A percentile compares a stretch with the other conserved stretches of the same genome.
Conservation (phyloP, 805 yeast genomes). For the Barnettozyma wickerhamii region DNA sequence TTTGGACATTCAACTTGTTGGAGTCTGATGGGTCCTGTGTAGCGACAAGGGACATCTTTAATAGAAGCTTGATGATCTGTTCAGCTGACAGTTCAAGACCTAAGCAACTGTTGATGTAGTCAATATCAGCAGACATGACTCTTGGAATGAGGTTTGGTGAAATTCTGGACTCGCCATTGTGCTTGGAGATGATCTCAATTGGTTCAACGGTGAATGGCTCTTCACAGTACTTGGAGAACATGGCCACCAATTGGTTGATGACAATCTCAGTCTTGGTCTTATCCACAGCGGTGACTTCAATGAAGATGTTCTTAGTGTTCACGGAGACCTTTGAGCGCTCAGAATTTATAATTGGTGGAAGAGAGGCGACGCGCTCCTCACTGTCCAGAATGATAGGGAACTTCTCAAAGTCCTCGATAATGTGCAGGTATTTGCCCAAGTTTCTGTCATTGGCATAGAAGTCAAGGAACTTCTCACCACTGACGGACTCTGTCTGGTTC, state of each 20-base stretch:
- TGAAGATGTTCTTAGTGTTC: slow-evolving; percentile 81
- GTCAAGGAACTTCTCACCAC: slow-evolving; percentile 78
- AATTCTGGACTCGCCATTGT: slow-evolving; percentile 68
- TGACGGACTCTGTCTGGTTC: slow-evolving; percentile 64
- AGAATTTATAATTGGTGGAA: slow-evolving; percentile 97
- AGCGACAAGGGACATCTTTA: slow-evolving; percentile 79
- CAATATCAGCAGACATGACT: slow-evolving; percentile 65
- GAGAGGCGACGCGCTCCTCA: slow-evolving; percentile 71
- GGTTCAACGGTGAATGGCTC: slow-evolving; percentile 88
- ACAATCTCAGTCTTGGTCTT: slow-evolving; percentile 92
- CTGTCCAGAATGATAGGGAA: slow-evolving; percentile 87
- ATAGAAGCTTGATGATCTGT: slow-evolving; percentile 63
- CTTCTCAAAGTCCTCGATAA: slow-evolving; percentile 83
- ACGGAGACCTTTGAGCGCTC: slow-evolving; percentile 84
- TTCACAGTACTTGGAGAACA: slow-evolving; percentile 87
- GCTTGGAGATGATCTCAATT: slow-evolving; percentile 76
- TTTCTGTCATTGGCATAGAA: slow-evolving; percentile 90
- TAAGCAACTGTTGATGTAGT: slow-evolving; percentile 86
- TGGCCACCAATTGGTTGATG: slow-evolving; percentile 86
- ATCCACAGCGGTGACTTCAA: slow-evolving; percentile 95
- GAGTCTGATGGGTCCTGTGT: slow-evolving; percentile 41
- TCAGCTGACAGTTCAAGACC: slow-evolving; percentile 73
- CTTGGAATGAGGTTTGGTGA: slow-evolving; percentile 73
- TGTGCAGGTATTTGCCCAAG: slow-evolving; percentile 81
- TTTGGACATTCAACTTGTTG: slow-evolving; percentile 41